These are phyloP conservation scores for Ustilago tritici DNA, from an alignment of 1,284 basidiomycete species.

Conservation along the genomic window DNA sequence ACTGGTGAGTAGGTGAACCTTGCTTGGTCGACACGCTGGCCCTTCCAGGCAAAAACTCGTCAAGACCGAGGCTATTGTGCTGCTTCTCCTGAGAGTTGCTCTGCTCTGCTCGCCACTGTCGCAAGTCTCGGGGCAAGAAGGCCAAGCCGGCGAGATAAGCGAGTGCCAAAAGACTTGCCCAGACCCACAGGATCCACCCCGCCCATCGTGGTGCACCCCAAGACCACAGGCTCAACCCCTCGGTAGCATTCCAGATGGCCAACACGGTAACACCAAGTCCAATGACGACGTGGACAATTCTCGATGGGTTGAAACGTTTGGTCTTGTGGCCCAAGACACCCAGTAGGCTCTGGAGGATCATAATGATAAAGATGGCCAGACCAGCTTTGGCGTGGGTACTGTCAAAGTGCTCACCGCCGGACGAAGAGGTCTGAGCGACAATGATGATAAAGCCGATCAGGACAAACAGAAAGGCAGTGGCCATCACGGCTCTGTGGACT, in stretches of 20 bases:
- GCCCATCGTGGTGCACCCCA: constrained; percentile 42
- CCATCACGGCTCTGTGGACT: constrained; percentile 74
- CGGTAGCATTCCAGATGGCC: constrained; percentile 48
- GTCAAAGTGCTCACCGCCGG: constrained; percentile 29
- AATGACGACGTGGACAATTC: constrained; percentile 50
- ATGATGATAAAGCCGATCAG: constrained; percentile 75
- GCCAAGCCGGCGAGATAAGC: constrained; percentile 49
- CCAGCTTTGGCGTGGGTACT: constrained; percentile 73
- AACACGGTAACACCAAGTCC: constrained; percentile 41
- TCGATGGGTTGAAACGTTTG: constrained; percentile 43
- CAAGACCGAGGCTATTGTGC: constrained; percentile 14
- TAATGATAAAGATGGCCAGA: constrained; percentile 75
- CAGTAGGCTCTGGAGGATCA: constrained; percentile 74
- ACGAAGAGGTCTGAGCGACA: constrained; percentile 65
- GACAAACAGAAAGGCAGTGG: constrained; percentile 72
- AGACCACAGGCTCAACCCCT: constrained; percentile 51
- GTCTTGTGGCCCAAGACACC: constrained; percentile 75
- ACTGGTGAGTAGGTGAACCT: constrained; percentile 18
- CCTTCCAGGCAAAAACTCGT: constrained; percentile 11
- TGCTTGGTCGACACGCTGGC: constrained; percentile 17
- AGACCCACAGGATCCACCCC: constrained; percentile 49
- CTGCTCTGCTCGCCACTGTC: constrained; percentile 19
- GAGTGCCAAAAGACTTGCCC: constrained; percentile 41
- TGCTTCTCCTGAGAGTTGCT: constrained; percentile 19
- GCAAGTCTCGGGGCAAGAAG: constrained; percentile 46